Conservation (phyloP, 495 filamentous ascomycete genomes). For the Aspergillus conjunctus region DNA sequence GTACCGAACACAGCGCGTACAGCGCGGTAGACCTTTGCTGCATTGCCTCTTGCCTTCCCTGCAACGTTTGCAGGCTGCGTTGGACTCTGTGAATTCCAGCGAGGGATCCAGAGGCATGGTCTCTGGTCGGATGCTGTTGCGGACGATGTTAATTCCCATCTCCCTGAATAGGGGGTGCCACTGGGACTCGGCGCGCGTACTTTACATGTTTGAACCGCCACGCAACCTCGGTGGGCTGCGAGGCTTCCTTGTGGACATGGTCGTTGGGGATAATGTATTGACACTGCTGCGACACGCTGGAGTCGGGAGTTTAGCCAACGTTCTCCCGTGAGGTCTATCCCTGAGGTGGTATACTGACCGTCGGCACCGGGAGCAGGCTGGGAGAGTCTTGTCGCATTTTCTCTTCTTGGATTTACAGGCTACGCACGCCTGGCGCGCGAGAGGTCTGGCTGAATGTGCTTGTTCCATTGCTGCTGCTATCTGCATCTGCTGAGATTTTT, state of each 20-base stretch:
- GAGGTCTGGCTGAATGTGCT: background rate
- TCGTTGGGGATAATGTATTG: background rate
- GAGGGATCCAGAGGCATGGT: too few species aligned
- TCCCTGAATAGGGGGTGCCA: too few species aligned
- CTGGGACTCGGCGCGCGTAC: too few species aligned
- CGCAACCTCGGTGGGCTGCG: background rate
- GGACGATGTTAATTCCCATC: too few species aligned
- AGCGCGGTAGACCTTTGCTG: background rate
- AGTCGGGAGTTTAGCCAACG: background rate
- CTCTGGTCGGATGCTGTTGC: too few species aligned
- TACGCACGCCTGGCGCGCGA: background rate
- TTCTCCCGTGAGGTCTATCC: background rate
- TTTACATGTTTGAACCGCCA: background rate
- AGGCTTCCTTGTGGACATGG: background rate
- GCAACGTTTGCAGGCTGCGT: constrained; percentile 3
- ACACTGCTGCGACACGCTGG: background rate
- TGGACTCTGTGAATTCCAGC: background rate
- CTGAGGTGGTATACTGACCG: background rate
- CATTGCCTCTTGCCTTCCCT: constrained; percentile 3
- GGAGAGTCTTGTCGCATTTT: constrained; percentile 4
- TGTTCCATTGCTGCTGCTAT: too few species aligned
- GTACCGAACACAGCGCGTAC: constrained; percentile 6
- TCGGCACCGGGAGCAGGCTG: constrained; percentile 5
- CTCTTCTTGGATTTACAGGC: constrained; percentile 10
- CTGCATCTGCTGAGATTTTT: too few species aligned